These are phyloP conservation scores for Starmerella cellae DNA, from an alignment of 805 yeast species.

Conservation along the genomic window DNA sequence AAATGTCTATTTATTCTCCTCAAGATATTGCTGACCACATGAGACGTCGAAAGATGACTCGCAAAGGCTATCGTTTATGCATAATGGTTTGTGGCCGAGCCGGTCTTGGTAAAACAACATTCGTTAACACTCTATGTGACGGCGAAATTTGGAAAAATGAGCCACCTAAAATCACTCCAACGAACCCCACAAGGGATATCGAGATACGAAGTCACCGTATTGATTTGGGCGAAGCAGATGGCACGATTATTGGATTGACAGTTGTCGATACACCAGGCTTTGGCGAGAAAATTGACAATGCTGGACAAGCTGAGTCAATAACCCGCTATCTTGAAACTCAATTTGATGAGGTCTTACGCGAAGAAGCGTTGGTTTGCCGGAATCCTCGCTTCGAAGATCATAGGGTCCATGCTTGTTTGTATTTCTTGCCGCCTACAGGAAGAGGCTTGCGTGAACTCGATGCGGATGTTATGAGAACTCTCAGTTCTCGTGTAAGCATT, in stretches of 20 bases:
- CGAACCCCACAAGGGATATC: constrained; percentile 12
- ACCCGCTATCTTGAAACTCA: constrained; percentile 51
- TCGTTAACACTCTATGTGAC: constrained; percentile 53
- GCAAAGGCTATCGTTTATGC: constrained; percentile 38
- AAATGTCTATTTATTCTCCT: background rate
- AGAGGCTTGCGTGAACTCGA: constrained; percentile 54
- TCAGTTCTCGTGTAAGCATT: constrained; percentile 63
- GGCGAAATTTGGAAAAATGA: constrained; percentile 14
- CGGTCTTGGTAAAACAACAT: constrained; percentile 65
- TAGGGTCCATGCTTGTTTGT: constrained; percentile 70
- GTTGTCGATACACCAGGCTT: constrained; percentile 64
- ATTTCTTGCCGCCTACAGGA: constrained; percentile 50
- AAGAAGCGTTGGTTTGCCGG: constrained; percentile 75
- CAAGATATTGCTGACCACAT: constrained; percentile 25
- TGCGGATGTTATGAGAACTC: constrained; percentile 50
- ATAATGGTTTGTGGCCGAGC: constrained; percentile 60
- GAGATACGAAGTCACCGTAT: constrained; percentile 16
- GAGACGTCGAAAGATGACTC: constrained; percentile 49
- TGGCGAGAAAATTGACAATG: constrained; percentile 60
- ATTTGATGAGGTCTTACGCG: constrained; percentile 58
- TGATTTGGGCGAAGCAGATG: constrained; percentile 45
- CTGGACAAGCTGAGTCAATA: constrained; percentile 33
- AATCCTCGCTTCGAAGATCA: constrained; percentile 65
- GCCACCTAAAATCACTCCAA: background rate
- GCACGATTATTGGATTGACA: constrained; percentile 40